Conservation (phyloP, 805 yeast species). For the Myxozyma neotropica region DNA sequence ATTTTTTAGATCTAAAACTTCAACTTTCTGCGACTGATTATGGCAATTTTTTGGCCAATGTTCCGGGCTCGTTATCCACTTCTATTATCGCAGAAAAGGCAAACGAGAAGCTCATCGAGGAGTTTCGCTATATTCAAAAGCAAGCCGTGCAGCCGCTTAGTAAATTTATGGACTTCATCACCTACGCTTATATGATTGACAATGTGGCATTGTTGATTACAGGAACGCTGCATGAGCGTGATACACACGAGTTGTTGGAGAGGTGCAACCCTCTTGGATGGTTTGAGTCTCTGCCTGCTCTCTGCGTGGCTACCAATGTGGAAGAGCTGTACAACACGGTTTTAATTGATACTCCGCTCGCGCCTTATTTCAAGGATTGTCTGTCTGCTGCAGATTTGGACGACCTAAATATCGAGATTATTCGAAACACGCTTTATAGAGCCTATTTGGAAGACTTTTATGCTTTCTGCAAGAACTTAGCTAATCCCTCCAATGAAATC, state of each 20-base stretch:
- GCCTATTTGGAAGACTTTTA: slow-evolving; percentile 90
- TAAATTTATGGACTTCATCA: slow-evolving; percentile 85
- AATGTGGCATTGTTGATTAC: slow-evolving; percentile 94
- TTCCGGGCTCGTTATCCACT: slow-evolving; percentile 81
- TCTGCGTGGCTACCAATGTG: slow-evolving; percentile 91
- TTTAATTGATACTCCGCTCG: slow-evolving; percentile 93
- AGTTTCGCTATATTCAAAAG: slow-evolving; percentile 80
- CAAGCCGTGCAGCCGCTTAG: slow-evolving; percentile 82
- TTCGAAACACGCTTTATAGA: slow-evolving; percentile 87
- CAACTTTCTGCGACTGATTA: slow-evolving; percentile 96
- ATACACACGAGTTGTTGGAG: slow-evolving; percentile 79
- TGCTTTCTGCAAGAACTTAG: slow-evolving; percentile 64
- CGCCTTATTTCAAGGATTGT: slow-evolving; percentile 92
- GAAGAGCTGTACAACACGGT: slow-evolving; percentile 92
- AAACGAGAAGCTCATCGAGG: slow-evolving; percentile 70
- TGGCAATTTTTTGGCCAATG: slow-evolving; percentile 83
- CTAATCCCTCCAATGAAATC: slow-evolving; percentile 76
- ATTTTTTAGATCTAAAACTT: slow-evolving; percentile 69
- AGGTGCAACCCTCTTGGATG: slow-evolving; percentile 97
- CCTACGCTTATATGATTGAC: slow-evolving; percentile 98
- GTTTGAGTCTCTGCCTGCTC: slow-evolving; percentile 96
- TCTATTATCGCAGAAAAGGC: slow-evolving; percentile 82
- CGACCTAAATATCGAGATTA: slow-evolving; percentile 92
- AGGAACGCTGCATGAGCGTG: slow-evolving; percentile 95
- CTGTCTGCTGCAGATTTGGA: slow-evolving; percentile 79